These are phyloP conservation scores for Lepidium aucheri DNA, from an alignment of 345 rosid species.

Conservation along the genomic window DNA sequence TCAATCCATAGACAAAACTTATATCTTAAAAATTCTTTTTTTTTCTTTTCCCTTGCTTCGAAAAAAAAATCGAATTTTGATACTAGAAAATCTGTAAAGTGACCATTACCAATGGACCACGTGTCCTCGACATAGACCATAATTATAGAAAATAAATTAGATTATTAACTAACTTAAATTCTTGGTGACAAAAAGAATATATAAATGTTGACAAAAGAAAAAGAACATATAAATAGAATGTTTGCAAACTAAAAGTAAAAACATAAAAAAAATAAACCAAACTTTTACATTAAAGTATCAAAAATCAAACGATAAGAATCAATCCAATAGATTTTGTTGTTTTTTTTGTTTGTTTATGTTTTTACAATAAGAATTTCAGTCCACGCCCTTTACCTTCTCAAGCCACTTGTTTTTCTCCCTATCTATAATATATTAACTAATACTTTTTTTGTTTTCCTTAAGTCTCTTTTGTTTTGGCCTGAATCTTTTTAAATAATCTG, in stretches of 20 bases:
- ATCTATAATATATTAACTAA: not conserved
- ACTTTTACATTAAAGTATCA: conserved; percentile 3
- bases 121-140: too few species aligned
- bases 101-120: too few species aligned
- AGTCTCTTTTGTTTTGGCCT: not conserved
- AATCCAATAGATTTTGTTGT: conserved; percentile 23
- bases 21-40: too few species aligned
- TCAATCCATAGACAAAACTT: too few species aligned
- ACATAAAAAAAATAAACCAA: not conserved
- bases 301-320: conserved; percentile 25
- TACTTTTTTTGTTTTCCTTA: not conserved
- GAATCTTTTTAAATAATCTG: conserved; percentile 16
- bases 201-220: not conserved
- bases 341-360: not conserved
- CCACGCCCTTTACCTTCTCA: conserved; percentile 20
- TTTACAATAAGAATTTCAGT: conserved; percentile 30
- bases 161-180: not conserved
- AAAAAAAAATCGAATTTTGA: too few species aligned
- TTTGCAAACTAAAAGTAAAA: not conserved
- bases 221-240: not conserved
- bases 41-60: too few species aligned
- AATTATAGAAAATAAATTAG: not conserved
- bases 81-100: too few species aligned
- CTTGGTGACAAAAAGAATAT: not conserved
- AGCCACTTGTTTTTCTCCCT: conserved; percentile 9